These are phyloP conservation scores for Suillus weaverae DNA, from an alignment of 768 basidiomycete species.

Conservation along the genomic window DNA sequence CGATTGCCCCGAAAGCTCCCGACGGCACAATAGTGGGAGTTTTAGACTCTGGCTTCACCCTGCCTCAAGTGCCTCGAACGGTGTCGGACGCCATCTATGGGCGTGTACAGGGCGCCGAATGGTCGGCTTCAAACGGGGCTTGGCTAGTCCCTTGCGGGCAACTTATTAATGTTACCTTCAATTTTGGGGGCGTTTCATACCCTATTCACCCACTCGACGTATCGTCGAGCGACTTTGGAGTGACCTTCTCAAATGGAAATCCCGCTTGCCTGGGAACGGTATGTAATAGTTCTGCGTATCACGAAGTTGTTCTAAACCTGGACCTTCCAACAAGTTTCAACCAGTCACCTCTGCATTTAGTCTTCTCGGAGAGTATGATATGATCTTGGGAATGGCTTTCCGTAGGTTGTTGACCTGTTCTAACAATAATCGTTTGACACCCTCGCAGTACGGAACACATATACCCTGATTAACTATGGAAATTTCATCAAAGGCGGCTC, in stretches of 20 bases:
- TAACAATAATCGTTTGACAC: neutral
- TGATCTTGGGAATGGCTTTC: constrained; percentile 83
- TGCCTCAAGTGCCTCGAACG: constrained; percentile 71
- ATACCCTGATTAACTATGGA: constrained; percentile 73
- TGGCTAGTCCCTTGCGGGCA: constrained; percentile 81
- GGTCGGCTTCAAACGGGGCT: constrained; percentile 50
- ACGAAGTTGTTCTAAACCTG: constrained; percentile 7
- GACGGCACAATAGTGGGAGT: constrained; percentile 66
- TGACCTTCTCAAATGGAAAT: constrained; percentile 45
- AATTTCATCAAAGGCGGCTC: constrained; percentile 56
- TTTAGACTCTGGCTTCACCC: constrained; percentile 71
- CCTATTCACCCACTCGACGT: constrained; percentile 75
- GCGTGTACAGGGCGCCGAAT: constrained; percentile 70
- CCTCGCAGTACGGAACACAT: constrained; percentile 68
- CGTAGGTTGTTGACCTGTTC: constrained; percentile 41
- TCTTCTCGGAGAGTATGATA: constrained; percentile 74
- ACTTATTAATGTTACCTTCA: constrained; percentile 67
- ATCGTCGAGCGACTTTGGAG: constrained; percentile 57
- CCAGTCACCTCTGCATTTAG: constrained; percentile 81
- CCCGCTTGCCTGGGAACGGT: constrained; percentile 69
- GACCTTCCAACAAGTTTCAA: constrained; percentile 56
- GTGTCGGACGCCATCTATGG: constrained; percentile 82
- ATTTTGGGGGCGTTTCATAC: constrained; percentile 66
- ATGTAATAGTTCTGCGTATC: constrained; percentile 27
- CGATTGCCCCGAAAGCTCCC: constrained; percentile 70